Percentiles rank a stretch among this genome's conserved stretches.
Evolutionary conservation across 306 rosid species (phyloP).

Genomic region (Notholithocarpus densiflorus): DNA sequence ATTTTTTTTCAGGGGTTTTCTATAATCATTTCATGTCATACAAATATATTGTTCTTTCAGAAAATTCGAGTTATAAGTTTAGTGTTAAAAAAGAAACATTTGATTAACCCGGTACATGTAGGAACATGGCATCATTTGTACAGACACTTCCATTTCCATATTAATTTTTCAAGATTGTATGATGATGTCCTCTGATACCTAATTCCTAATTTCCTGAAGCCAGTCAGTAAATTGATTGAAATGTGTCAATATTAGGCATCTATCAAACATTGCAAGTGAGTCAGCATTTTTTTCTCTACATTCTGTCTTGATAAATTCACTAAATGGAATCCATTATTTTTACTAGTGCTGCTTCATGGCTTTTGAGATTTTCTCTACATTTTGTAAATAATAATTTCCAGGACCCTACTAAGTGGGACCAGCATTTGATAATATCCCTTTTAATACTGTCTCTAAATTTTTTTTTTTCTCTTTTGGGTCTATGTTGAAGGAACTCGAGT

Average conservation of each 20-base stretch:
- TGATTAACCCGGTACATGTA: not conserved
- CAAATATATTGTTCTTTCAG: not conserved
- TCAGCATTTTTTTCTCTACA: too few species aligned
- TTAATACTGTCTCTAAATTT: conserved; percentile 15
- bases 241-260: too few species aligned
- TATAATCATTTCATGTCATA: not conserved
- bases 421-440: not conserved
- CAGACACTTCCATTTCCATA: not conserved
- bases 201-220: not conserved
- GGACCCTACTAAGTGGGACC: not conserved
- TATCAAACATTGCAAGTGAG: too few species aligned
- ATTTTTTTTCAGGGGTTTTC: not conserved
- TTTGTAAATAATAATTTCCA: not conserved
- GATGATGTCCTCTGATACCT: not conserved
- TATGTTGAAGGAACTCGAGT: conserved; percentile 62
- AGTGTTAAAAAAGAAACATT: not conserved
- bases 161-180: not conserved
- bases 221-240: not conserved
- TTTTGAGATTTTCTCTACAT: not conserved
- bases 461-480: not conserved
- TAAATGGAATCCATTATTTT: too few species aligned
- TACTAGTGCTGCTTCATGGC: too few species aligned
- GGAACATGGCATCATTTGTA: not conserved
- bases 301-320: too few species aligned
- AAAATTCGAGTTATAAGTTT: not conserved